Evolutionary conservation across 441 rosid genomes (phyloP), one percentile per base, ranked within the genome.

Genomic region (Rhodomyrtus psidioides): DNA sequence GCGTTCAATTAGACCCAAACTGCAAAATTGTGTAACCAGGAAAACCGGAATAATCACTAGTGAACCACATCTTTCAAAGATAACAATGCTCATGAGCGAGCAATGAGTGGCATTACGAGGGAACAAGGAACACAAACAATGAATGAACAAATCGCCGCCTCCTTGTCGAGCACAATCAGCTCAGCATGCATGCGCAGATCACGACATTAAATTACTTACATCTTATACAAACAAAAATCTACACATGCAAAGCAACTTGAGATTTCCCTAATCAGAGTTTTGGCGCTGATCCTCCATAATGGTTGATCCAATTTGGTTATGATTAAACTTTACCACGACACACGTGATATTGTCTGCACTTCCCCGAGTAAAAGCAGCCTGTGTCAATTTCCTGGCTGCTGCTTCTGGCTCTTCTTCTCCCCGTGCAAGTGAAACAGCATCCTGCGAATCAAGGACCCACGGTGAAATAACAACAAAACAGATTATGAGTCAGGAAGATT

Each of bases 281-380:
- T 70, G 79, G 79, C 16, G 79, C 79, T 49, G 84, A 30, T 81
- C 83, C 58, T 82, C 57, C 46, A 30, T 9, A 15, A 19, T 3
- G 24, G 49, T 27, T 17, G 84, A 82, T 54, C 84, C 58, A 56
- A 82, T 70, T 87, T 91, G 89, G 53, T 85, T 88, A 81, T 91
- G 98, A 91, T 86, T 92, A 90, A 98, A 95, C 90, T 87, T 94
- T 89, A 94, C 99, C 86, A 98, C 99, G 49, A 98, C 94, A 91
- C 99, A 98, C 0, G 99, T 96, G 90, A 98, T 96, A 90, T 96
- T 98, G 91, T 96, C 99, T 5, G 97, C 98, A 83, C 99, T 97
- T 85, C 99, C 98, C 14, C 95, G 94, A 5, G 92, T 88, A 59
- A 95, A 95, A n/a, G 99, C 98, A 26, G 94, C 93, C 88, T 96